Percentiles rank a stretch among this genome's conserved stretches.
These are phyloP conservation scores for Phytopythium cucurbitacearum DNA, from an alignment of 352 stramenopile genomes.

Conservation along the genomic window DNA sequence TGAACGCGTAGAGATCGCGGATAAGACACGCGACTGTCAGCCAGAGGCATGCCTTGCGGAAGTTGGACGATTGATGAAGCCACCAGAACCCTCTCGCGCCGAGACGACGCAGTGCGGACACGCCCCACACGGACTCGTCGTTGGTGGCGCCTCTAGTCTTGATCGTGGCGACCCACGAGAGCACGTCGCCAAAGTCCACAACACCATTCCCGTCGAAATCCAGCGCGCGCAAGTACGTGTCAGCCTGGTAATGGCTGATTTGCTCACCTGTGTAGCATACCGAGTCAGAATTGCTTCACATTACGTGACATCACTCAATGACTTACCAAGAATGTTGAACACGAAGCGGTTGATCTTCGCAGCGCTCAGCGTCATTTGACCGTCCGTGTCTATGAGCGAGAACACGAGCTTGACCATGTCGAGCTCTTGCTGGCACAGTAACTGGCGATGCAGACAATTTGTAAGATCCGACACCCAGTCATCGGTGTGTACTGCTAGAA, in stretches of 20 bases:
- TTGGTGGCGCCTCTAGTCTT: constrained; percentile 49
- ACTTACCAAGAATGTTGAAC: constrained; percentile 66
- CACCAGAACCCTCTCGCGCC: constrained; percentile 2
- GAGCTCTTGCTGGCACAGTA: constrained; percentile 35
- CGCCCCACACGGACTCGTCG: constrained; percentile 6
- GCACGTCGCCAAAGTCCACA: constrained; percentile 72
- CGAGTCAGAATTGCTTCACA: background rate
- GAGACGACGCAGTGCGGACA: too few relatives aligned
- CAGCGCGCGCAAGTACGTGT: constrained; percentile 61
- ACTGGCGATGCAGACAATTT: background rate
- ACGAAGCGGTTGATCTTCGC: constrained; percentile 66
- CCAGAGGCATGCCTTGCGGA: constrained; percentile 22
- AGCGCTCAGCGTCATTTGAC: constrained; percentile 53
- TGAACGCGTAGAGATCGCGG: constrained; percentile 28
- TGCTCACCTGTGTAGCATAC: constrained; percentile 32
- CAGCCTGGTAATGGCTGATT: constrained; percentile 40
- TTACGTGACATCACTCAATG: background rate
- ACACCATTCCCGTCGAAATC: constrained; percentile 73
- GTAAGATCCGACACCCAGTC: too few relatives aligned
- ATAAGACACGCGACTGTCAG: constrained; percentile 27
- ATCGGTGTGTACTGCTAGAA: too few relatives aligned
- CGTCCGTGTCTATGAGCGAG: constrained; percentile 74
- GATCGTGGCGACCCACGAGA: constrained; percentile 73
- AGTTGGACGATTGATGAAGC: constrained; percentile 1
- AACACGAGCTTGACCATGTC: constrained; percentile 82